phyloP scores from a whole-genome alignment of 1,284 basidiomycete genomes.

The Cystobasidiaceae sp. region DNA sequence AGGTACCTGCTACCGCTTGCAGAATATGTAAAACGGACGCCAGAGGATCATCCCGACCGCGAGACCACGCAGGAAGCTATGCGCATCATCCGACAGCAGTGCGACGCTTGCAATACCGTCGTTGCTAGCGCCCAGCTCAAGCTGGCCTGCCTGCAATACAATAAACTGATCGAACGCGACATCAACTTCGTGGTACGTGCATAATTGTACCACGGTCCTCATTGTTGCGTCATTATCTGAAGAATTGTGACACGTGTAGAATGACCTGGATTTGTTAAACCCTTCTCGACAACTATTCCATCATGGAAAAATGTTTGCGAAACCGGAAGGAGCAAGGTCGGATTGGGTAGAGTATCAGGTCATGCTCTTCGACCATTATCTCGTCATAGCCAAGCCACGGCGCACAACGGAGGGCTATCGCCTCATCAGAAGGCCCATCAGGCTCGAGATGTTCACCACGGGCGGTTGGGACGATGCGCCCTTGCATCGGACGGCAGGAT shows the following conservation, averaged over 20 bases:
- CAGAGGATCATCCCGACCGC: conserved; percentile 67
- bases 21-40: conserved; percentile 69
- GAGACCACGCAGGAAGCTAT: conserved; percentile 73
- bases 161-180: conserved; percentile 18
- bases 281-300: conserved; percentile 70
- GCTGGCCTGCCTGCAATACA: conserved; percentile 18
- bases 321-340: conserved; percentile 62
- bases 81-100: conserved; percentile 74
- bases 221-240: not conserved
- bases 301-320: conserved; percentile 70
- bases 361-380: conserved; percentile 85
- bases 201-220: not conserved
- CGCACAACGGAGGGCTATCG: conserved; percentile 13
- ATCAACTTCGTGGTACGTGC: conserved; percentile 9
- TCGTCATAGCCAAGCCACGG: conserved; percentile 23
- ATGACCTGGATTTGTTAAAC: conserved; percentile 82
- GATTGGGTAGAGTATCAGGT: conserved; percentile 82
- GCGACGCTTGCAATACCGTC: conserved; percentile 60
- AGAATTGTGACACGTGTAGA: conserved; percentile 13
- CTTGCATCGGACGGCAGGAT: conserved; percentile 33
- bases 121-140: conserved; percentile 48
- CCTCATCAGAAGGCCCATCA: conserved; percentile 62
- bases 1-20: conserved; percentile 80
- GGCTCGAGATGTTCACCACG: conserved; percentile 74
- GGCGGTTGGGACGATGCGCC: conserved; percentile 72